These are phyloP conservation scores for Magnolia officinalis DNA, from an alignment of 164 flowering plant species.

Conservation along the genomic window DNA sequence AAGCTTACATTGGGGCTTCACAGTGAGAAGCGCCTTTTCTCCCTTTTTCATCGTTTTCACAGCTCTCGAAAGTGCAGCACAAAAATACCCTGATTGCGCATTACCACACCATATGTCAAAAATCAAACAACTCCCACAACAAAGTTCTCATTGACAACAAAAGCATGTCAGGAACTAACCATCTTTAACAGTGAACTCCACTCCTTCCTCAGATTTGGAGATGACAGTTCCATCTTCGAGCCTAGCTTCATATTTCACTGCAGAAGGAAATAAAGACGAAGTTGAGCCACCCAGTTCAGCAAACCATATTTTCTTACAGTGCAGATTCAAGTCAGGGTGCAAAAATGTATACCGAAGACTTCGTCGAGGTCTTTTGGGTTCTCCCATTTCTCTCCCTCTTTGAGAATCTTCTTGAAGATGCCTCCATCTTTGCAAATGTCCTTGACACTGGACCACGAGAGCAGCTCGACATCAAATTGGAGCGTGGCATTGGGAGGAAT, in stretches of 20 bases:
- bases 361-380: constrained; percentile 93
- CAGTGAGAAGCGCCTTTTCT: constrained; percentile 69
- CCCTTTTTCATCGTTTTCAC: constrained; percentile 96
- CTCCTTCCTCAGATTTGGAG: constrained; percentile 50
- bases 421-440: constrained; percentile 99
- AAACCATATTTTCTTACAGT: not conserved
- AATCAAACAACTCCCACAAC: not conserved
- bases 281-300: not conserved
- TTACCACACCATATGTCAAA: not conserved
- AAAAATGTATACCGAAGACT: constrained; percentile 55
- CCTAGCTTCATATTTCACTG: constrained; percentile 76
- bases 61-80: constrained; percentile 80
- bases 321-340: not conserved
- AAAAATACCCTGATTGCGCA: constrained; percentile 52
- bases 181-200: constrained; percentile 71
- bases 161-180: constrained; percentile 34
- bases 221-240: constrained; percentile 81
- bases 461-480: constrained; percentile 88
- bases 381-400: constrained; percentile 96
- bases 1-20: constrained; percentile 87
- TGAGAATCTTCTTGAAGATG: constrained; percentile 70
- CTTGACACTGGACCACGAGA: constrained; percentile 90
- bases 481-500: constrained; percentile 94
- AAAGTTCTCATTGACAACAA: not conserved
- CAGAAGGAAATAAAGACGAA: constrained; percentile 8